Evolutionary conservation across 2,329 filamentous ascomycete species (phyloP).

Genomic region (Sporothrix brasiliensis): DNA sequence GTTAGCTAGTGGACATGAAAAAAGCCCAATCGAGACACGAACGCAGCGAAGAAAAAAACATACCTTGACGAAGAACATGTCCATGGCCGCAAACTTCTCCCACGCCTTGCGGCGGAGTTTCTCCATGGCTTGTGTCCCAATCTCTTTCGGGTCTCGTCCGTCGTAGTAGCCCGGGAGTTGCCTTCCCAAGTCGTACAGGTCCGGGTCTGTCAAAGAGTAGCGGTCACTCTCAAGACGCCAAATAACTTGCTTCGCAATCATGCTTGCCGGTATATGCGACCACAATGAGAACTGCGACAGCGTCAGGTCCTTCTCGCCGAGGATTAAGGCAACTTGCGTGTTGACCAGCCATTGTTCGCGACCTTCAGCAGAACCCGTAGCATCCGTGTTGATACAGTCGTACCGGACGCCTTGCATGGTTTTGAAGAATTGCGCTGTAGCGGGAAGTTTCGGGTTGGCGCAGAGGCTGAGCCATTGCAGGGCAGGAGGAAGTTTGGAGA

Average conservation of each 20-base stretch:
- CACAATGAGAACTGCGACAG: conserved; percentile 64
- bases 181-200: conserved; percentile 56
- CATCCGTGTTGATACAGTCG: conserved; percentile 61
- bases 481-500: conserved; percentile 62
- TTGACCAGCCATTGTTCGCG: conserved; percentile 69
- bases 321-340: conserved; percentile 63
- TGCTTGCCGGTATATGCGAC: conserved; percentile 58
- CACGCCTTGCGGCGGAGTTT: conserved; percentile 54
- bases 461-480: conserved; percentile 62
- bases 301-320: conserved; percentile 65
- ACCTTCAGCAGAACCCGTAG: conserved; percentile 58
- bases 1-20: neutral
- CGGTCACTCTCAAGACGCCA: conserved; percentile 62
- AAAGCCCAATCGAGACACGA: conserved; percentile 32
- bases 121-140: conserved; percentile 51
- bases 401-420: conserved; percentile 64
- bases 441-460: conserved; percentile 54
- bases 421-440: conserved; percentile 58
- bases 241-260: conserved; percentile 59
- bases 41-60: neutral
- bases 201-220: conserved; percentile 57
- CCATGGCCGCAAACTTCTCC: conserved; percentile 58
- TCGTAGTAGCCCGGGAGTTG: conserved; percentile 58
- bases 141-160: conserved; percentile 48
- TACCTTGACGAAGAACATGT: conserved; percentile 71